These are phyloP conservation scores for Aureobasidium mangrovei DNA, from an alignment of 2,329 filamentous ascomycete genomes.

Conservation along the genomic window DNA sequence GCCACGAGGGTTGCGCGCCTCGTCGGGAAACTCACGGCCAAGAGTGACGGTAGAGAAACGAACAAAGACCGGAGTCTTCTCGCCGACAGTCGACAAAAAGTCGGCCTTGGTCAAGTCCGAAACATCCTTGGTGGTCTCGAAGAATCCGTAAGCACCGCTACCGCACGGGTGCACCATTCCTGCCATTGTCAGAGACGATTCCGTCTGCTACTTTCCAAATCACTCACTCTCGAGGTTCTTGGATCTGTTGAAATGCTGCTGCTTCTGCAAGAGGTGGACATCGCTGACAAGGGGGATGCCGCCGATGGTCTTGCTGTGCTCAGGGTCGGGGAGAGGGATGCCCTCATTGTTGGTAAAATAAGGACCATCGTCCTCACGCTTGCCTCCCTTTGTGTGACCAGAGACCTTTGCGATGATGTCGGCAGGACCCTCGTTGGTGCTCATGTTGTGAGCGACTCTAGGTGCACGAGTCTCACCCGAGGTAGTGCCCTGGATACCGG, in stretches of 20 bases:
- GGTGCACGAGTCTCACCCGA: conserved; percentile 31
- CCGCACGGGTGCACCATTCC: conserved; percentile 36
- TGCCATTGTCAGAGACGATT: conserved; percentile 15
- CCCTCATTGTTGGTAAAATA: conserved; percentile 51
- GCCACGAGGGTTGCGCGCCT: conserved; percentile 39
- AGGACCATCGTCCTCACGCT: conserved; percentile 40
- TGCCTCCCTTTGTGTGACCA: conserved; percentile 37
- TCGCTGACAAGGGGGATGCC: conserved; percentile 45
- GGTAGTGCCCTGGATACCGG: conserved; percentile 33
- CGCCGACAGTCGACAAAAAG: conserved; percentile 32
- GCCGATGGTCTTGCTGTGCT: conserved; percentile 45
- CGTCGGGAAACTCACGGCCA: conserved; percentile 37
- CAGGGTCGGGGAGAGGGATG: conserved; percentile 42
- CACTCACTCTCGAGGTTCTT: conserved; percentile 39
- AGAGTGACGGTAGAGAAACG: conserved; percentile 39
- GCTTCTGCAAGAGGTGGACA: conserved; percentile 46
- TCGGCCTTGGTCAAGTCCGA: conserved; percentile 32
- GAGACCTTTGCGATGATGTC: conserved; percentile 45
- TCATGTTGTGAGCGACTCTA: conserved; percentile 34
- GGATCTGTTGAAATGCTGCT: conserved; percentile 49
- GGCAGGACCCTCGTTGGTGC: conserved; percentile 44
- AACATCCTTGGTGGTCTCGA: conserved; percentile 36
- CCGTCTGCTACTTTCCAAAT: not conserved
- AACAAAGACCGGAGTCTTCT: conserved; percentile 36
- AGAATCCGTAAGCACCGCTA: conserved; percentile 39